A percentile compares a stretch with the other conserved stretches of the same genome.
These are phyloP conservation scores for Leavenworthia alabamica DNA, from an alignment of 345 rosid species.

Conservation along the genomic window DNA sequence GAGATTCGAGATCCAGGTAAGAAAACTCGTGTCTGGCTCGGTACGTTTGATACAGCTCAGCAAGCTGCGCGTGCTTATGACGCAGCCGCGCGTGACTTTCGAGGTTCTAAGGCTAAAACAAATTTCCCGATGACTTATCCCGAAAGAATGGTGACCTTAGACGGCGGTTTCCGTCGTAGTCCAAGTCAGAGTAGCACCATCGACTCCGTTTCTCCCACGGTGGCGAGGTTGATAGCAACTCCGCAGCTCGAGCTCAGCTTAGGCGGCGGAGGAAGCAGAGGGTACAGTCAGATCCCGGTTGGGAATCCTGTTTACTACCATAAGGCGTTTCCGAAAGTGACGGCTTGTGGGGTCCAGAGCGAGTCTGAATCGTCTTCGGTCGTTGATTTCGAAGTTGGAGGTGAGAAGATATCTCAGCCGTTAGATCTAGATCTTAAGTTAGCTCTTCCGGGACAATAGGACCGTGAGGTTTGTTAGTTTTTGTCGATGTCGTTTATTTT, in stretches of 20 bases:
- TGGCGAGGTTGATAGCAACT: conserved; percentile 31
- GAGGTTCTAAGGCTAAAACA: conserved; percentile 78
- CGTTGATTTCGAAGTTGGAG: conserved; percentile 38
- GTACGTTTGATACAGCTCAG: conserved; percentile 83
- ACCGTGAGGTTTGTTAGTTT: conserved; percentile 23
- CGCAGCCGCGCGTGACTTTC: conserved; percentile 63
- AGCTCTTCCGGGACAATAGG: conserved; percentile 54
- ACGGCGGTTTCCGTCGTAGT: conserved; percentile 30
- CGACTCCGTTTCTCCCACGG: conserved; percentile 46
- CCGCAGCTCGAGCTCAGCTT: conserved; percentile 49
- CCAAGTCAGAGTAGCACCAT: conserved; percentile 74
- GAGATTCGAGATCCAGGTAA: conserved; percentile 90
- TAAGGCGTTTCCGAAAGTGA: conserved; percentile 22
- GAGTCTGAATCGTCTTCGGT: conserved; percentile 59
- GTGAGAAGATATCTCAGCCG: conserved; percentile 21
- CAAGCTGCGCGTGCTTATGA: conserved; percentile 94
- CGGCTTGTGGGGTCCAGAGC: conserved; percentile 36
- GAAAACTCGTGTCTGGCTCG: conserved; percentile 91
- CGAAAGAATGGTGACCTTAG: neutral
- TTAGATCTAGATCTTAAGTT: conserved; percentile 55
- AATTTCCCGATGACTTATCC: conserved; percentile 41
- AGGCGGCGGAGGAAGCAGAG: conserved; percentile 9
- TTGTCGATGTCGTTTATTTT: neutral
- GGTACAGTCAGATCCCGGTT: neutral
- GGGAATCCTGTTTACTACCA: conserved; percentile 35